phyloP scores from a whole-genome alignment of 75 land plant species.

The Picea sitchensis region DNA sequence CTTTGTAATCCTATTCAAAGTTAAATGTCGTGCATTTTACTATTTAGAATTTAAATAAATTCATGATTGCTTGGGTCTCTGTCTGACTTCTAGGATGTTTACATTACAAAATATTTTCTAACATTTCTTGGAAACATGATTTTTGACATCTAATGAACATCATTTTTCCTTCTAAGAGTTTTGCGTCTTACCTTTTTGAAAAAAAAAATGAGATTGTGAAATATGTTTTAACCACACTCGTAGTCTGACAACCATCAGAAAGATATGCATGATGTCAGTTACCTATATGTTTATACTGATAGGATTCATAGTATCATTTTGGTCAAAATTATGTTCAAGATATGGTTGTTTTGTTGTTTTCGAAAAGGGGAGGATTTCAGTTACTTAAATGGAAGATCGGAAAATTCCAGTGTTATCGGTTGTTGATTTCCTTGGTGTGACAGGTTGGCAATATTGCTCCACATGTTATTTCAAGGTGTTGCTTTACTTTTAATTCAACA shows the following conservation, averaged over 20 bases:
- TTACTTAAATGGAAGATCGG: no score
- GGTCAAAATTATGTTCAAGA: no score
- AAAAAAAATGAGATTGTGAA: not conserved
- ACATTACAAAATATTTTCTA: not conserved
- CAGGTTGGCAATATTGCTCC: no score
- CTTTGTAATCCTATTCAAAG: no score
- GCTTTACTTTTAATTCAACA: no score
- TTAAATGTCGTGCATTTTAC: not conserved
- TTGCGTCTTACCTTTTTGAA: not conserved
- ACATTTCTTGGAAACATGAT: not conserved
- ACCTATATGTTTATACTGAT: not conserved
- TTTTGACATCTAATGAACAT: no score
- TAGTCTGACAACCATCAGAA: not conserved
- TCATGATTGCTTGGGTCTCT: not conserved
- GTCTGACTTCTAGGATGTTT: not conserved
- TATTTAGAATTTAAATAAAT: not conserved
- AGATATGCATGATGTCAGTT: not conserved
- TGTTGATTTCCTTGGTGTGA: no score
- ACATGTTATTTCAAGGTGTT: no score
- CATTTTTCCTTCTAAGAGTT: not conserved
- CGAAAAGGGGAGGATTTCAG: no score
- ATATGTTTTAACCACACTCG: not conserved
- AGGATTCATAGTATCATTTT: no score
- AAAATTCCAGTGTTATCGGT: no score
- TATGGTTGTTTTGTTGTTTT: no score